Conservation (phyloP, 371 early-diverging fungal species). For the Parasitella parasitica region DNA sequence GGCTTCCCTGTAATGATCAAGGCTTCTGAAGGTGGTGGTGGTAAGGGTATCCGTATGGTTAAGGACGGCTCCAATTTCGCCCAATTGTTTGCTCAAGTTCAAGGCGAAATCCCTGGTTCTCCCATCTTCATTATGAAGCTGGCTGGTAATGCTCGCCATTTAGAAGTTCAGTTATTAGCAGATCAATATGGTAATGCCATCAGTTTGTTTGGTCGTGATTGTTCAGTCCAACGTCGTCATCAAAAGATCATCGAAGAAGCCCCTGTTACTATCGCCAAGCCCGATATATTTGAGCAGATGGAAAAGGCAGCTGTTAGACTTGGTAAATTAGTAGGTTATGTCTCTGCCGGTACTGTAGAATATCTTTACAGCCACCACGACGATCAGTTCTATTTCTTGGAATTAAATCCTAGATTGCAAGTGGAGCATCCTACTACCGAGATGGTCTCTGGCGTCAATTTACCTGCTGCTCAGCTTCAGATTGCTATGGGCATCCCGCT, state of each 20-base stretch:
- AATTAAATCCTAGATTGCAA: constrained; percentile 98
- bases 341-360: constrained; percentile 97
- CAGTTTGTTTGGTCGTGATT: constrained; percentile 98
- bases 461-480: constrained; percentile 97
- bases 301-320: constrained; percentile 95
- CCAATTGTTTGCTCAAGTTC: constrained; percentile 83
- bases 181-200: constrained; percentile 97
- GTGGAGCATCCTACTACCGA: constrained; percentile 99
- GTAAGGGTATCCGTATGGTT: constrained; percentile 98
- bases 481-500: constrained; percentile 98
- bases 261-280: constrained; percentile 90
- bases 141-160: constrained; percentile 93
- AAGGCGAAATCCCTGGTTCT: constrained; percentile 94
- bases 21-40: constrained; percentile 99
- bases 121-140: constrained; percentile 97
- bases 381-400: constrained; percentile 94
- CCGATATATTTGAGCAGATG: constrained; percentile 85
- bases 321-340: constrained; percentile 93
- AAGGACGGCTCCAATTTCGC: constrained; percentile 70
- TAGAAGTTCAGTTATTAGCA: constrained; percentile 97
- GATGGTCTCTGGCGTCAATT: constrained; percentile 96
- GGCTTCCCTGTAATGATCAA: constrained; percentile 99
- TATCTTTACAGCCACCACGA: constrained; percentile 90
- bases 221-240: constrained; percentile 98
- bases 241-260: constrained; percentile 97